Evolutionary conservation across 2,329 filamentous ascomycete species (phyloP).

Genomic region (Plectosphaerella cucumerina): DNA sequence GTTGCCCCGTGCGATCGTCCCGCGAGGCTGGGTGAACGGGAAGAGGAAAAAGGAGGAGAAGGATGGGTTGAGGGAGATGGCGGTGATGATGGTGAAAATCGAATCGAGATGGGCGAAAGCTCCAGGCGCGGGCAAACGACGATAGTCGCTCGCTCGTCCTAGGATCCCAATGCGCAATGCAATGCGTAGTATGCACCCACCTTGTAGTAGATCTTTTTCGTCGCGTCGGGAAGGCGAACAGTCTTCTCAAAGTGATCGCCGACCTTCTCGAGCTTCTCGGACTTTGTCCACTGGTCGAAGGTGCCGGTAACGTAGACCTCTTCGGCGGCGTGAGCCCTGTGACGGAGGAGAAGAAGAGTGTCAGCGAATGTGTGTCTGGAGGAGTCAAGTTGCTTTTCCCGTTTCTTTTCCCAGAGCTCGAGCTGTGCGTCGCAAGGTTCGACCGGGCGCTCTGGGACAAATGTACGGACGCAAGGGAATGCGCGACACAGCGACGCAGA

Average conservation of each 20-base stretch:
- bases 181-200: constrained; percentile 37
- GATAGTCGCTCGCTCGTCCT: too few relatives aligned
- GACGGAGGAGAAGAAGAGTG: constrained; percentile 8
- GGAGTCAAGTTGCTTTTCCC: background rate
- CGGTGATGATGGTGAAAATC: too few relatives aligned
- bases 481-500: background rate
- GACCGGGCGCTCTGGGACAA: too few relatives aligned
- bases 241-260: constrained; percentile 74
- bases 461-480: too few relatives aligned
- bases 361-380: constrained; percentile 7
- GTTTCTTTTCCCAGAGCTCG: too few relatives aligned
- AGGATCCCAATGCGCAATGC: background rate
- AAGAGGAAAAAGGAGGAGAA: constrained; percentile 5
- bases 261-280: constrained; percentile 73
- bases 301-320: constrained; percentile 94
- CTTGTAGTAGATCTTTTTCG: constrained; percentile 89
- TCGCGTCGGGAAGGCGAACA: constrained; percentile 63
- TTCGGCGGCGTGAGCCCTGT: constrained; percentile 76
- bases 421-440: too few relatives aligned
- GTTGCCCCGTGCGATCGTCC: too few relatives aligned
- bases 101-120: background rate
- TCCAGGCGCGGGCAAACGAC: background rate
- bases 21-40: background rate
- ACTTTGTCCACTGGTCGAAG: constrained; percentile 92
- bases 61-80: constrained; percentile 5